These are phyloP conservation scores for Solioccasus polychromus DNA, from an alignment of 768 basidiomycete species.

Conservation along the genomic window DNA sequence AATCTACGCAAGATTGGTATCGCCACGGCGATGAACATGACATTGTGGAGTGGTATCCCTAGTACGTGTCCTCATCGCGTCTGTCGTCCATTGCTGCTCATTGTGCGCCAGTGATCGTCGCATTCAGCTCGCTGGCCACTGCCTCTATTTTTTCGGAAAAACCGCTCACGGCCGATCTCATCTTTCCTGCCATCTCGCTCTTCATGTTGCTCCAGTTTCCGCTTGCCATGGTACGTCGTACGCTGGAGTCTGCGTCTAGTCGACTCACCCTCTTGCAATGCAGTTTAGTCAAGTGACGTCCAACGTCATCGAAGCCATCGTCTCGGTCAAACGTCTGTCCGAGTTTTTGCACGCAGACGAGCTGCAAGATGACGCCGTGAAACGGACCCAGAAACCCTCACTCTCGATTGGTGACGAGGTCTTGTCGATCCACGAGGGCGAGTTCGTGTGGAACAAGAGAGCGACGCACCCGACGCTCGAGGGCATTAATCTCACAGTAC, in stretches of 20 bases:
- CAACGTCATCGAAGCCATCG: conserved; percentile 81
- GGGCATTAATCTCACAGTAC: conserved; percentile 68
- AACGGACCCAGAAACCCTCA: conserved; percentile 40
- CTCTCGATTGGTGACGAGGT: conserved; percentile 63
- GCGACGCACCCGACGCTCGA: conserved; percentile 61
- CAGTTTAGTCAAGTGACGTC: conserved; percentile 72
- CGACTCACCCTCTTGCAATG: background rate
- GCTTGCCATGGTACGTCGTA: conserved; percentile 63
- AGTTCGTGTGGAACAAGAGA: conserved; percentile 76
- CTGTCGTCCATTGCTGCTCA: conserved; percentile 1
- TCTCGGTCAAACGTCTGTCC: conserved; percentile 77
- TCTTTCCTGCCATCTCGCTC: conserved; percentile 93
- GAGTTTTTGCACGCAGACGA: conserved; percentile 76
- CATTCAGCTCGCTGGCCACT: conserved; percentile 78
- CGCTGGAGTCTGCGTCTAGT: too few relatives aligned
- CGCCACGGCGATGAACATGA: conserved; percentile 57
- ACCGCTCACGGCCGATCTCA: conserved; percentile 84
- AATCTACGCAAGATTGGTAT: conserved; percentile 85
- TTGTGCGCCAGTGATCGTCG: conserved; percentile 53
- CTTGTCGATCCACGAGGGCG: conserved; percentile 68
- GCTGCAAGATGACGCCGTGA: conserved; percentile 75
- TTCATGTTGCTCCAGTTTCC: conserved; percentile 89
- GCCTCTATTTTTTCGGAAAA: conserved; percentile 58
- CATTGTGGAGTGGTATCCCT: conserved; percentile 70
- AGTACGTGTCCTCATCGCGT: conserved; percentile 25